These are phyloP conservation scores for Phytophthora capsici DNA, from an alignment of 352 stramenopile genomes.

Conservation along the genomic window DNA sequence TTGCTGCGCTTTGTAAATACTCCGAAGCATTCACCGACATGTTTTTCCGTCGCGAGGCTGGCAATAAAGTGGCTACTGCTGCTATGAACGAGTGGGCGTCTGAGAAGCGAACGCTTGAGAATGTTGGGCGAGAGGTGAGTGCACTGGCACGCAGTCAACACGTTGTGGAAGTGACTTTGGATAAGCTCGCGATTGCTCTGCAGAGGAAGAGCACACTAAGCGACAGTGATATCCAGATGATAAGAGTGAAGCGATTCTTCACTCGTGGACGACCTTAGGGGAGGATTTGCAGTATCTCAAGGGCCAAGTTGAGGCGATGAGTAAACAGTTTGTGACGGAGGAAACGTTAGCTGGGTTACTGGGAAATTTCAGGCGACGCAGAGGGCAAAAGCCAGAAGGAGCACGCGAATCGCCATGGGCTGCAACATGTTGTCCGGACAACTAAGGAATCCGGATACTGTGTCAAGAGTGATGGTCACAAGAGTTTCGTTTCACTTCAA, in stretches of 20 bases:
- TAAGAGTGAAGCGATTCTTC: conserved; percentile 6
- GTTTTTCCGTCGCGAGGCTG: conserved; percentile 40
- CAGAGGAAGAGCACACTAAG: conserved; percentile 27
- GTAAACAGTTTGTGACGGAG: conserved; percentile 59
- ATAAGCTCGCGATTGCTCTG: conserved; percentile 28
- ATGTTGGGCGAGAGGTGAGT: conserved; percentile 48
- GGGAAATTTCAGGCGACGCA: no score
- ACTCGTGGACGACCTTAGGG: conserved; percentile 21
- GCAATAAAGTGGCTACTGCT: conserved; percentile 30
- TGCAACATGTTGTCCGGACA: conserved; percentile 3
- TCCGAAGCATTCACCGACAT: conserved; percentile 66
- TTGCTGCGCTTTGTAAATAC: conserved; percentile 50
- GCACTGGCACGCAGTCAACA: conserved; percentile 55
- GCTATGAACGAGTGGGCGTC: conserved; percentile 38
- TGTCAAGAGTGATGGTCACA: conserved; percentile 26
- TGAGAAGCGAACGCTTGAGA: conserved; percentile 51
- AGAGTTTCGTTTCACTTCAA: conserved; percentile 31
- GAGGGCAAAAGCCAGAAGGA: conserved; percentile 1
- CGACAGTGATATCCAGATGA: not conserved
- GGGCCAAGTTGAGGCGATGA: conserved; percentile 46
- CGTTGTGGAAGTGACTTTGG: conserved; percentile 37
- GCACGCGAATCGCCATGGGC: conserved; percentile 1
- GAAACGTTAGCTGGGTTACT: conserved; percentile 47
- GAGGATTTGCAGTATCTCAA: conserved; percentile 51
- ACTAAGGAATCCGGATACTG: not conserved